Percentiles rank a stretch among this genome's conserved stretches.
Conservation (phyloP, 2,329 filamentous ascomycete species). For the Paraconiothyrium sp. region DNA sequence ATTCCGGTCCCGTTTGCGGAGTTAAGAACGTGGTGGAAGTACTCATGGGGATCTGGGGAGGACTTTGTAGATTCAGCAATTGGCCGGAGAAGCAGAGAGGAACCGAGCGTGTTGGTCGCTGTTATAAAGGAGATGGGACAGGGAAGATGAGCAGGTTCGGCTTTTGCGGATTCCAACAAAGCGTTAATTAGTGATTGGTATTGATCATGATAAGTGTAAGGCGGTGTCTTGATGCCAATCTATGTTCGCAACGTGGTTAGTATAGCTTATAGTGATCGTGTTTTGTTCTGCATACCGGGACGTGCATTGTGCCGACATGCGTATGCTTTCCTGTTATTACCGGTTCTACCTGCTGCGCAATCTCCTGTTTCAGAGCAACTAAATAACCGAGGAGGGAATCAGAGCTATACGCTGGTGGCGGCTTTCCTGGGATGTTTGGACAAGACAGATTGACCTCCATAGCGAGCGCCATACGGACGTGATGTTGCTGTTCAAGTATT, state of each 20-base stretch:
- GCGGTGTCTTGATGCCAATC: conserved; percentile 77
- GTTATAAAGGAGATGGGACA: conserved; percentile 73
- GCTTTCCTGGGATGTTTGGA: conserved; percentile 74
- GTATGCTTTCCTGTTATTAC: conserved; percentile 18
- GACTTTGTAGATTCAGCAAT: conserved; percentile 22
- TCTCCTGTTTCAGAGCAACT: conserved; percentile 51
- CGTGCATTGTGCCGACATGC: conserved; percentile 35
- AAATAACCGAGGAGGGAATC: conserved; percentile 66
- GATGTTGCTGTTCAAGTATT: conserved; percentile 52
- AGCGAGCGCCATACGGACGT: conserved; percentile 62
- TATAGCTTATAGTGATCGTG: neutral
- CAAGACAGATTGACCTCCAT: conserved; percentile 83
- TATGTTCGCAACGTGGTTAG: neutral
- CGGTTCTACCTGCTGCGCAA: conserved; percentile 30
- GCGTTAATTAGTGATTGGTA: conserved; percentile 67
- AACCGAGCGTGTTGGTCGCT: conserved; percentile 77
- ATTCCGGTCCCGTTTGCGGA: conserved; percentile 66
- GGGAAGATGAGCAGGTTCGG: conserved; percentile 28
- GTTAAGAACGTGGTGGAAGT: conserved; percentile 53
- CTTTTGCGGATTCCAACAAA: conserved; percentile 51
- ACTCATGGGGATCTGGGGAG: conserved; percentile 18
- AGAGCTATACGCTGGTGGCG: conserved; percentile 75
- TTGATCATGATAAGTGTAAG: conserved; percentile 76
- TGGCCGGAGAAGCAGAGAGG: conserved; percentile 66
- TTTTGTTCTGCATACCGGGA: conserved; percentile 40